A percentile compares a stretch with the other conserved stretches of the same genome.
phyloP scores from a whole-genome alignment of 176 grass and related monocot species.

The Musa beccarii region DNA sequence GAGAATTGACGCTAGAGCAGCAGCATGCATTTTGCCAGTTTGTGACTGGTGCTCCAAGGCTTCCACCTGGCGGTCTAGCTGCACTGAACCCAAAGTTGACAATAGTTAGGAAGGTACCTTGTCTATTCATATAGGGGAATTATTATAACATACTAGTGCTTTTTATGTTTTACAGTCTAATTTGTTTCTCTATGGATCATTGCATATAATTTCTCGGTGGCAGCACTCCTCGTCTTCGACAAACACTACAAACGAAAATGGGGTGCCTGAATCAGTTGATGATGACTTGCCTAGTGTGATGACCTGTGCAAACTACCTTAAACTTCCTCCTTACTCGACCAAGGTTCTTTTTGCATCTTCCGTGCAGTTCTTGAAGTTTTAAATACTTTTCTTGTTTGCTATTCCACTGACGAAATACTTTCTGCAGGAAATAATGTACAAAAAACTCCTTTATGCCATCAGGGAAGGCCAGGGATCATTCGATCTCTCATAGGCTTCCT shows the following conservation, averaged over 20 bases:
- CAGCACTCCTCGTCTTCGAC: constrained; percentile 48
- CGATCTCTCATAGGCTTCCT: constrained; percentile 66
- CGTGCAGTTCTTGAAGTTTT: neutral
- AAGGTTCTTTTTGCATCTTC: constrained; percentile 41
- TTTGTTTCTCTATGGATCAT: neutral
- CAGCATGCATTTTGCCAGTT: constrained; percentile 91
- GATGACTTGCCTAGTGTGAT: constrained; percentile 91
- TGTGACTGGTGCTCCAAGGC: constrained; percentile 81
- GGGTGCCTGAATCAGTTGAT: constrained; percentile 45
- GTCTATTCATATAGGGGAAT: neutral
- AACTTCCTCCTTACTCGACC: constrained; percentile 81
- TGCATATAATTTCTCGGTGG: constrained; percentile 12
- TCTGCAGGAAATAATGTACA: constrained; percentile 68
- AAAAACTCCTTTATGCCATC: constrained; percentile 85
- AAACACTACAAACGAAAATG: constrained; percentile 41
- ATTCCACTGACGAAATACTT: constrained; percentile 12
- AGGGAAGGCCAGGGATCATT: constrained; percentile 89
- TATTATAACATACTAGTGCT: neutral
- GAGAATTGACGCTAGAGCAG: constrained; percentile 63
- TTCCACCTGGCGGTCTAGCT: constrained; percentile 83
- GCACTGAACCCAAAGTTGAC: constrained; percentile 78
- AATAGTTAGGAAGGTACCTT: constrained; percentile 74
- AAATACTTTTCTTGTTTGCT: neutral
- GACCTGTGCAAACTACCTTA: constrained; percentile 95
- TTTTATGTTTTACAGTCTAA: neutral